Base-by-base conservation (phyloP, 1,139 yeast species). In the Pichia kudriavzevii region DNA sequence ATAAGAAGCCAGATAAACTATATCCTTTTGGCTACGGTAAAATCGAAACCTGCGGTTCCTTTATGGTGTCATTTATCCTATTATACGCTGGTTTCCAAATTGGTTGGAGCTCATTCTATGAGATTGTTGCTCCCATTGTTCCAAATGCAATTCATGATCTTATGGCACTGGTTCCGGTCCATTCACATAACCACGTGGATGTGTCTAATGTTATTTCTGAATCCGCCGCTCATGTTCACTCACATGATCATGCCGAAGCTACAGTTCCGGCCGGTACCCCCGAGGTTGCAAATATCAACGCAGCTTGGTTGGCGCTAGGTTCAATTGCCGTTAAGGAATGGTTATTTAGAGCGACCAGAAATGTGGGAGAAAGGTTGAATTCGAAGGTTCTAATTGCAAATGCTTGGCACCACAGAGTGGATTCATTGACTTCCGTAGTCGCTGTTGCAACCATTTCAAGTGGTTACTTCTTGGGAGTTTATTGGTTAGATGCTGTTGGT, bases 381-480 rank as follows among this genome's bases (percentile, higher is more conserved):
- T 85, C 96, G 2, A 83, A 85, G 43, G 97, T 91, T 5, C 67
- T 91, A 37, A 79, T 85, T 33, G 98, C 98, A 6, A 91, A 91
- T 53, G 98, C 98, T 3, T 91, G 97, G 97, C 98, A 91, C 56
- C 98, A 91, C 54, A 70, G 98, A 44, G 88, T 91, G n/a, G 98
- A 91, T 56, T 81, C 95, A 1, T 59, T 91, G 47, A 93, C 97
- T 0, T 87, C 96, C 0, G 68, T 82, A 26, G 97, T 91, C 8
- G 97, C 98, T 0, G 70, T 88, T 18, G 70, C 78, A 5, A 87
- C 97, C 1, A 93, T 91, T 35, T 74, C 94, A 0, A 79, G 93
- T 2, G 95, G 95, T 21, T 79, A 81, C 45, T 62, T 84, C 42
- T 72, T 85, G 44, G 72, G 78, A 43, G 69, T 85, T 30, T 77